These are phyloP conservation scores for Mucor sp. DNA, from an alignment of 371 early-diverging fungal species.

Conservation along the genomic window DNA sequence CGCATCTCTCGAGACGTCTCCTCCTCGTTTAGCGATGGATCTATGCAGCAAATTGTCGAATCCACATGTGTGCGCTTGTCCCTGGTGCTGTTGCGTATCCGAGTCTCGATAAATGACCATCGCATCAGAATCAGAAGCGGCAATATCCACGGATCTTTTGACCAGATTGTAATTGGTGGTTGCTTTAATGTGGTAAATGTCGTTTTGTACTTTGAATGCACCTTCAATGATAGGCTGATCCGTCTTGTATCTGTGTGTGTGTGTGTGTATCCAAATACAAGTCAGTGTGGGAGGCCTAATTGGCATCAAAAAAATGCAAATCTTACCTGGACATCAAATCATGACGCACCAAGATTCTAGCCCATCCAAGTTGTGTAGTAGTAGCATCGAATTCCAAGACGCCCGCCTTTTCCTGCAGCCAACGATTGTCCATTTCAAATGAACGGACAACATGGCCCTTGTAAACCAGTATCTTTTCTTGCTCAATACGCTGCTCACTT, in stretches of 20 bases:
- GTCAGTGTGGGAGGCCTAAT: too few relatives aligned
- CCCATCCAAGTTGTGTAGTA: conserved; percentile 58
- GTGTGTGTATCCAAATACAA: neutral
- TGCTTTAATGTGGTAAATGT: conserved; percentile 68
- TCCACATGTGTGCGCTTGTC: conserved; percentile 18
- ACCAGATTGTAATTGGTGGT: conserved; percentile 53
- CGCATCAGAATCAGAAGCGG: conserved; percentile 11
- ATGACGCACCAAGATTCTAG: conserved; percentile 54
- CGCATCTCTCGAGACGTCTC: neutral
- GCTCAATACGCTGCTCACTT: neutral
- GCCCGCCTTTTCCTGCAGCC: neutral
- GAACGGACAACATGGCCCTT: conserved; percentile 15
- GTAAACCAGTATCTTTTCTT: neutral
- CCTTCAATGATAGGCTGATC: conserved; percentile 62
- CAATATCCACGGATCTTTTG: conserved; percentile 61
- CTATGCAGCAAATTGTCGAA: conserved; percentile 12
- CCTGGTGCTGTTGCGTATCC: conserved; percentile 31
- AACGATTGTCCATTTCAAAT: neutral
- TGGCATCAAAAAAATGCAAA: too few relatives aligned
- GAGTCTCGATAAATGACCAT: conserved; percentile 75
- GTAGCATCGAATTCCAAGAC: neutral
- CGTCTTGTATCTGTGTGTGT: conserved; percentile 8
- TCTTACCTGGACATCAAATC: conserved; percentile 5
- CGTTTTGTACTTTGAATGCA: conserved; percentile 55
- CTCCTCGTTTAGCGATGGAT: neutral